Evolutionary conservation across 192 early-diverging fungal species (phyloP), one percentile per base, ranked within the genome.

Genomic region (Entophlyctis helioformis): DNA sequence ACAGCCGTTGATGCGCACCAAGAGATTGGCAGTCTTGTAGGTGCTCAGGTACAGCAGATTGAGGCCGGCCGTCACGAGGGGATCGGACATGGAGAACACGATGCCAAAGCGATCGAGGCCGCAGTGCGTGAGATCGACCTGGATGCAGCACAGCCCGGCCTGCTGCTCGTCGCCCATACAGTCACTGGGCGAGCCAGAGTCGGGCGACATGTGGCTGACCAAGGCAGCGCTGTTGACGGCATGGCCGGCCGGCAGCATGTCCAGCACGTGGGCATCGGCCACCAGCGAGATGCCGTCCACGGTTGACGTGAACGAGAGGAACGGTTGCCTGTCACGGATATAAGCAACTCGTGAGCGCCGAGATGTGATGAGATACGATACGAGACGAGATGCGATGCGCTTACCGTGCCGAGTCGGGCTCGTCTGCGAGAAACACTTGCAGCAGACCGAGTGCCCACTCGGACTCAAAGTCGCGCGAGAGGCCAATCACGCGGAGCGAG

Each of bases 301-400:
- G 8, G 70, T 74, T 11, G 72, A 56, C 9, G 81, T 84, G 54
- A 80, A 84, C 36, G 73, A 79, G 49, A 83, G 79, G 66, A 83
- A 81, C n/a, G 76, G 57, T 25, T 20, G 22, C 0, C 42, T 20
- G n/a, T n/a, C n/a, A n/a, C n/a, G n/a, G n/a, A n/a, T n/a, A n/a
- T n/a, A n/a, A n/a, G n/a, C n/a, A n/a, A n/a, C n/a, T n/a, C n/a
- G n/a, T n/a, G n/a, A n/a, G n/a, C n/a, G n/a, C n/a, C n/a, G n/a
- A n/a, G n/a, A n/a, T n/a, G n/a, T n/a, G n/a, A n/a, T n/a, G n/a
- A n/a, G n/a, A n/a, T n/a, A n/a, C n/a, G n/a, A n/a, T n/a, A n/a
- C n/a, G n/a, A n/a, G n/a, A n/a, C n/a, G n/a, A n/a, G n/a, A n/a
- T n/a, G n/a, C n/a, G n/a, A n/a, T n/a, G n/a, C n/a, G n/a, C n/a